Base-by-base conservation (phyloP, 208 protist species). In the Acanthamoeba culbertsoni region DNA sequence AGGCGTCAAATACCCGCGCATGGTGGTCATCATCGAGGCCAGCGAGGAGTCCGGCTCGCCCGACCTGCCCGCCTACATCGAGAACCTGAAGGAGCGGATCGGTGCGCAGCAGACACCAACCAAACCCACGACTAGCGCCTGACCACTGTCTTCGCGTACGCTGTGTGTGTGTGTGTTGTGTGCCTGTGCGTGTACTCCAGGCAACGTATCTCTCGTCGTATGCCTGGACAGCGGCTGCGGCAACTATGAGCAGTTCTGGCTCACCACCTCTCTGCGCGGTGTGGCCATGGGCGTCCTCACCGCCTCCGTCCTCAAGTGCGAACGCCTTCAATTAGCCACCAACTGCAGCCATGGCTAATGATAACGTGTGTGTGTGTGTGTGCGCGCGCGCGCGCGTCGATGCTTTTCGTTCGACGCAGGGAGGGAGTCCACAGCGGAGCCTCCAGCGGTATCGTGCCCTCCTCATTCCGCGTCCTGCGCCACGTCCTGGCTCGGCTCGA, bases 221-320 rank as follows among this genome's bases (percentile, higher is more conserved):
- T 99, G 98, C 94, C 95, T 99, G 23, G 98, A 99, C 95, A 98
- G 96, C 94, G 98, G 98, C 68, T 95, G 94, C 86, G 95, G 98
- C 82, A 99, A 98, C 92, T 99, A 99, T 93, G 96, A 90, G 82
- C 95, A 98, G 91, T 63, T 99, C 28, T 99, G 98, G 98, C 95
- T 99, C 37, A 99, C 98, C 63, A 98, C 97, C 16, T 98, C 98
- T 7, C 95, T 99, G 45, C 97, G 98, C 79, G 98, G 98, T 46
- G 93, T 99, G 12, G 84, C 96, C 2, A 96, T 91, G 59, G 98
- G 98, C 57, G 93, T 96, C 42, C 96, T 99, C 26, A 96, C 91
- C 0, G 97, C 99, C 18, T 89, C 73, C 46, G 42, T 84, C 33
- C 73, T 84, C 45, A 53, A 53, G 73, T 97, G n/a, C n/a, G n/a